phyloP scores from a whole-genome alignment of 164 flowering plant genomes.

The Nymphaea colorata region DNA sequence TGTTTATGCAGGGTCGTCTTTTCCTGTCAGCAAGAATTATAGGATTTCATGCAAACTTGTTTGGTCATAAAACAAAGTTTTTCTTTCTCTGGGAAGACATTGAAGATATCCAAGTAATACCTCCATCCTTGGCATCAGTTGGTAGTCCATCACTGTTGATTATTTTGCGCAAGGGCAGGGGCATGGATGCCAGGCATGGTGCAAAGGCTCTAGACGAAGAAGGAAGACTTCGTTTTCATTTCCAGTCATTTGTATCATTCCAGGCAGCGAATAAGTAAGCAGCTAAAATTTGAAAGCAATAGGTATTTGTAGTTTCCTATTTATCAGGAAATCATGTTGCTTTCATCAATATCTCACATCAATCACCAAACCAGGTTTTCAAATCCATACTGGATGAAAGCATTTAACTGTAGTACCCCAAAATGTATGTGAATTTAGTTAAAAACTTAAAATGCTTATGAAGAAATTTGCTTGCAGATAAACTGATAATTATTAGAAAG shows the following conservation, averaged over 20 bases:
- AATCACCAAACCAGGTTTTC: no score
- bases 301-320: no score
- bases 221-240: conserved; percentile 88
- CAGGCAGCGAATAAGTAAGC: conserved; percentile 67
- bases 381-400: no score
- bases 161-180: conserved; percentile 68
- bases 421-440: no score
- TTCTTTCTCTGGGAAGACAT: conserved; percentile 96
- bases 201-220: conserved; percentile 77
- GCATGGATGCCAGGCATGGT: conserved; percentile 85
- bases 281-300: no score
- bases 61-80: conserved; percentile 87
- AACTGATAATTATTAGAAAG: no score
- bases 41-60: conserved; percentile 81
- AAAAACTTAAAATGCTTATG: no score
- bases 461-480: no score
- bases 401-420: no score
- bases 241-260: conserved; percentile 92
- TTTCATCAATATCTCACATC: no score
- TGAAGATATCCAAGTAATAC: conserved; percentile 66
- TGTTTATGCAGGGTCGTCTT: conserved; percentile 67
- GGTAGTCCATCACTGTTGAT: conserved; percentile 81
- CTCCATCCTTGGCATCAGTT: conserved; percentile 80
- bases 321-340: no score
- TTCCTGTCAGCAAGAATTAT: conserved; percentile 85